phyloP scores from a whole-genome alignment of 2,329 filamentous ascomycete genomes.

The Lachnellula suecica region DNA sequence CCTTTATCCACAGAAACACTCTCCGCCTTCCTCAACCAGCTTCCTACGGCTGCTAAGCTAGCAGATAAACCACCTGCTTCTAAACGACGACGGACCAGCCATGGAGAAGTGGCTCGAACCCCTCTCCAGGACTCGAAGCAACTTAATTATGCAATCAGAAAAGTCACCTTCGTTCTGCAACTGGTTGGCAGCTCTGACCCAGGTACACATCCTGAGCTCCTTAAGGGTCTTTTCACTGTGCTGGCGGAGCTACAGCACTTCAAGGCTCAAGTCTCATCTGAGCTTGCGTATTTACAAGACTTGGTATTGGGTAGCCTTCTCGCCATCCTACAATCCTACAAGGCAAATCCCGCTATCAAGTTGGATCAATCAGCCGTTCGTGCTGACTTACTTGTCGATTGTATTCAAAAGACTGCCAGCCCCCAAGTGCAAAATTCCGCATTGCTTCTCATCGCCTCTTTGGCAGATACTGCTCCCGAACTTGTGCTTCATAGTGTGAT shows the following conservation, averaged over 20 bases:
- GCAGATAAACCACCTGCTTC: constrained; percentile 70
- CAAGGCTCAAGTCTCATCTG: constrained; percentile 76
- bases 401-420: constrained; percentile 86
- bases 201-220: constrained; percentile 71
- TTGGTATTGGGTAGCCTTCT: constrained; percentile 79
- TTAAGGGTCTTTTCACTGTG: constrained; percentile 77
- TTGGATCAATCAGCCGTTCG: constrained; percentile 80
- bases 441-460: constrained; percentile 79
- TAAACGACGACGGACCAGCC: constrained; percentile 78
- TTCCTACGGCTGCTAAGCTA: constrained; percentile 73
- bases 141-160: constrained; percentile 66
- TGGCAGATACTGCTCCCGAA: constrained; percentile 86
- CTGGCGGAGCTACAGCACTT: constrained; percentile 87
- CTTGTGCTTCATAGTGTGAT: constrained; percentile 95
- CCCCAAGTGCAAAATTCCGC: constrained; percentile 93
- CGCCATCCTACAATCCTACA: constrained; percentile 78
- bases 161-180: constrained; percentile 84
- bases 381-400: constrained; percentile 89
- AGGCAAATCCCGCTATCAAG: constrained; percentile 56
- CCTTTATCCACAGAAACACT: constrained; percentile 74
- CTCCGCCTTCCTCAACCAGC: constrained; percentile 67
- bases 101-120: constrained; percentile 62
- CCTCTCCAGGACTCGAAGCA: constrained; percentile 64
- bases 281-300: constrained; percentile 87
- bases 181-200: constrained; percentile 80